phyloP scores from a whole-genome alignment of 306 rosid species.

The Spatholobus suberectus region DNA sequence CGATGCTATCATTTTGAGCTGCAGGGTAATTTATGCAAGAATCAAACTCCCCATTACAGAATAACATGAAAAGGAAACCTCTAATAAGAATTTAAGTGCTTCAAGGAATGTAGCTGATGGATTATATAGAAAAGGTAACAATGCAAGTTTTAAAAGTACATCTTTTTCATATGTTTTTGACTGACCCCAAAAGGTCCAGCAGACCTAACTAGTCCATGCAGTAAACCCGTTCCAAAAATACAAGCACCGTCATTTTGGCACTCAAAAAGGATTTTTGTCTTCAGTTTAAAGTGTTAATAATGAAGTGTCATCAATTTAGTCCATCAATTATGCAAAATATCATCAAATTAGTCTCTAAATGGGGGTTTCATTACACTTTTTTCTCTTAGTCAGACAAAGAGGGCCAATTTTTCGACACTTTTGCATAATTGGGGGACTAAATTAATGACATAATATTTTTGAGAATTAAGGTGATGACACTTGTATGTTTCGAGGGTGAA shows the following conservation, averaged over 20 bases:
- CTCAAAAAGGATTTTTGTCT: neutral
- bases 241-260: neutral
- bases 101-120: neutral
- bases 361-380: neutral
- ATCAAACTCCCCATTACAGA: neutral
- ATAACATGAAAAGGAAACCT: neutral
- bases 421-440: neutral
- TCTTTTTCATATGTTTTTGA: neutral
- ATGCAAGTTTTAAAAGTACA: neutral
- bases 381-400: neutral
- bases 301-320: neutral
- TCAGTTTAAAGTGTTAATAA: neutral
- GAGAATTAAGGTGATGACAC: neutral
- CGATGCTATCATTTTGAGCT: constrained; percentile 85
- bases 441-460: neutral
- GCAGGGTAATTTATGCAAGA: constrained; percentile 43
- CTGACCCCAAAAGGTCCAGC: neutral
- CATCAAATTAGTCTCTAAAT: neutral
- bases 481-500: neutral
- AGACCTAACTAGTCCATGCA: neutral
- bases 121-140: neutral
- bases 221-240: neutral
- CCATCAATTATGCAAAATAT: neutral
- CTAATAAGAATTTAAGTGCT: neutral
- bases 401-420: neutral